phyloP scores from a whole-genome alignment of 306 rosid species.

The Lotus japonicus region DNA sequence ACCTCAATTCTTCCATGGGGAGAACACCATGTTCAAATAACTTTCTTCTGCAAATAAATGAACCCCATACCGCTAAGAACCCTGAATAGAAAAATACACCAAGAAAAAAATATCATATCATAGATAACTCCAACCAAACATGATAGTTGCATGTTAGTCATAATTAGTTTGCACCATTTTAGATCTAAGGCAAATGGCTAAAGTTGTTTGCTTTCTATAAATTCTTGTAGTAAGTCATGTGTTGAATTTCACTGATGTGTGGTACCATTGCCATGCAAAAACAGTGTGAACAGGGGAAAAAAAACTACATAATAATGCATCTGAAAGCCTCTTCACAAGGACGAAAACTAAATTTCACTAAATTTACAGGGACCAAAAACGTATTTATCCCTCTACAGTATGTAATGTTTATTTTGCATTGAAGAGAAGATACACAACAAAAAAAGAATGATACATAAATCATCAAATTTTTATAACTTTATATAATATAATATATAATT shows the following conservation, averaged over 20 bases:
- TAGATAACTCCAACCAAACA: not conserved
- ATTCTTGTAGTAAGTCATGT: not conserved
- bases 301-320: not conserved
- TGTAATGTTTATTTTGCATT: no score
- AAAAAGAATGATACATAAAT: no score
- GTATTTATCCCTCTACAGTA: no score
- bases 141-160: slow-evolving; percentile 2
- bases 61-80: not conserved
- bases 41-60: slow-evolving; percentile 19
- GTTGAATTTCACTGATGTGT: not conserved
- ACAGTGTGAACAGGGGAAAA: not conserved
- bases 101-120: not conserved
- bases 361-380: no score
- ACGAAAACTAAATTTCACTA: no score
- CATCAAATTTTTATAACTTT: no score
- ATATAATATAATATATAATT: no score
- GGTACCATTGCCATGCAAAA: not conserved
- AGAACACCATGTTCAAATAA: slow-evolving; percentile 1
- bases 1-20: not conserved
- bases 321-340: not conserved
- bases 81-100: not conserved
- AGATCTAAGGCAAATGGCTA: not conserved
- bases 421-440: no score
- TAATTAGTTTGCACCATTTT: not conserved
- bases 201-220: not conserved